Evolutionary conservation across 2,329 filamentous ascomycete species (phyloP).

Genomic region (Myriosclerotinia curreyana): DNA sequence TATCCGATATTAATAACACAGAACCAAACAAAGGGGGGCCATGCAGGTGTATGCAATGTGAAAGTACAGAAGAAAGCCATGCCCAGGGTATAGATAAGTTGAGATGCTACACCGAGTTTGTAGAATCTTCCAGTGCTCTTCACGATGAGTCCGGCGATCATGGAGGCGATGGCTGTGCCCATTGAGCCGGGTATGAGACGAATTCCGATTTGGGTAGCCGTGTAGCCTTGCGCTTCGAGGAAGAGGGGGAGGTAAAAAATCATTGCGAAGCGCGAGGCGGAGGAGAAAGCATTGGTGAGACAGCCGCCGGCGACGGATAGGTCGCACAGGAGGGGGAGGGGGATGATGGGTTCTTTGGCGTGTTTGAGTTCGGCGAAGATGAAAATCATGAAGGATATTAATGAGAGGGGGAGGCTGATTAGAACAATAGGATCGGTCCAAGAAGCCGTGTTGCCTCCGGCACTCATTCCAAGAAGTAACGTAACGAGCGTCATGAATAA

Average conservation of each 20-base stretch:
- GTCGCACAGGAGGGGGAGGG: constrained; percentile 61
- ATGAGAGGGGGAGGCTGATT: constrained; percentile 28
- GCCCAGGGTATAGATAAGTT: constrained; percentile 45
- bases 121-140: constrained; percentile 68
- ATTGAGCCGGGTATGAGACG: constrained; percentile 64
- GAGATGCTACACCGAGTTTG: constrained; percentile 56
- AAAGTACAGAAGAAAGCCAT: constrained; percentile 52
- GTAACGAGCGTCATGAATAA: constrained; percentile 63
- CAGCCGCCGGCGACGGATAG: constrained; percentile 64
- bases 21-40: constrained; percentile 53
- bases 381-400: constrained; percentile 50
- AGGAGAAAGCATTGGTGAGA: constrained; percentile 67
- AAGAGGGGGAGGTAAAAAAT: constrained; percentile 73
- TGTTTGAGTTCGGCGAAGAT: constrained; percentile 52
- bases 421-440: constrained; percentile 59
- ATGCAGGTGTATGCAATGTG: constrained; percentile 52
- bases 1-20: constrained; percentile 50
- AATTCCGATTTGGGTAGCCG: constrained; percentile 60
- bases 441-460: constrained; percentile 56
- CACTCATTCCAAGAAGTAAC: constrained; percentile 70
- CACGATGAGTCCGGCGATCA: constrained; percentile 64
- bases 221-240: constrained; percentile 65
- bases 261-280: constrained; percentile 53
- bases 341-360: constrained; percentile 53
- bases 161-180: constrained; percentile 55